Evolutionary conservation across 345 rosid genomes (phyloP).

Genomic region (Heritiera fomes): DNA sequence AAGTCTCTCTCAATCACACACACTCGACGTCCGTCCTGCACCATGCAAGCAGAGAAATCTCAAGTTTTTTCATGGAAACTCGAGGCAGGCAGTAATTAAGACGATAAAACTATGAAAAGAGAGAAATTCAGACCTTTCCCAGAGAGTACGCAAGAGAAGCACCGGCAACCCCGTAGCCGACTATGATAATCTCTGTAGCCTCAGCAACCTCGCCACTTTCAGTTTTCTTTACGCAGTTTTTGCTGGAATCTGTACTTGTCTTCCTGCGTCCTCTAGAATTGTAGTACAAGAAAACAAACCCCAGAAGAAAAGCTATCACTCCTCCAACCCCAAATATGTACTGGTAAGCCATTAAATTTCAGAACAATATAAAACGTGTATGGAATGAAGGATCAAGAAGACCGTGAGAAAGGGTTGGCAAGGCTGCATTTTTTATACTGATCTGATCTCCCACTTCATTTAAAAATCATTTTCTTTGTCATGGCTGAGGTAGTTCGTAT

Average conservation of each 20-base stretch:
- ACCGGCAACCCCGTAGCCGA: constrained; percentile 51
- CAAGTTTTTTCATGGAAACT: not conserved
- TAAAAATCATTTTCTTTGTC: too few species aligned
- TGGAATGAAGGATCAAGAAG: too few species aligned
- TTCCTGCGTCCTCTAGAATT: too few species aligned
- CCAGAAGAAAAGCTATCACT: too few species aligned
- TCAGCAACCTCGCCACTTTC: not conserved
- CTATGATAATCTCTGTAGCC: constrained; percentile 35
- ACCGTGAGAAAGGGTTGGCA: too few species aligned
- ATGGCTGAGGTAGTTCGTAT: too few species aligned
- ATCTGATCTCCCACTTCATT: too few species aligned
- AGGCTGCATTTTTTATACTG: too few species aligned
- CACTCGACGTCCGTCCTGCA: constrained; percentile 18
- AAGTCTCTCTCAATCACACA: constrained; percentile 27
- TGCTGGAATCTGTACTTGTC: not conserved
- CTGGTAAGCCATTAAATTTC: too few species aligned
- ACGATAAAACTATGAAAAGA: not conserved
- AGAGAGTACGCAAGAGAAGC: constrained; percentile 59
- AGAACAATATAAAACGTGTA: too few species aligned
- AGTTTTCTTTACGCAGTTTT: not conserved
- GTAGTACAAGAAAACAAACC: too few species aligned
- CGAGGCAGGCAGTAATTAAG: not conserved
- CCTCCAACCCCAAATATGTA: too few species aligned
- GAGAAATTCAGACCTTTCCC: constrained; percentile 28
- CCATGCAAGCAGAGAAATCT: not conserved